A percentile compares a stretch with the other conserved stretches of the same genome.
These are phyloP conservation scores for Pleoardoris graminearum DNA, from an alignment of 2,329 filamentous ascomycete species.

Conservation along the genomic window DNA sequence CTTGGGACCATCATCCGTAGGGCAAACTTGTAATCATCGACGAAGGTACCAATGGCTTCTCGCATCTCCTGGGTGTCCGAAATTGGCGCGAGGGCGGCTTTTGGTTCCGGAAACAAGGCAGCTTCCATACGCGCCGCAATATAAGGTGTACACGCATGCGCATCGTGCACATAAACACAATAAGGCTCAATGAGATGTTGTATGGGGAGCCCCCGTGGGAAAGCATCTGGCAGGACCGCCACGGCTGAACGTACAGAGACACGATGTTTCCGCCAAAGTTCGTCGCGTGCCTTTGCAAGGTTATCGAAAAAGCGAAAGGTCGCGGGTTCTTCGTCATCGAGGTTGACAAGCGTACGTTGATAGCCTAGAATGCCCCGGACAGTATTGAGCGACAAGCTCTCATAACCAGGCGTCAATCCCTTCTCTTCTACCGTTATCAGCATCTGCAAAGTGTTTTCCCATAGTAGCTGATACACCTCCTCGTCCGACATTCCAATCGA, in stretches of 20 bases:
- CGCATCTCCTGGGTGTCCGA: conserved; percentile 26
- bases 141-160: conserved; percentile 28
- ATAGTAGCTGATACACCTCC: conserved; percentile 23
- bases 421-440: conserved; percentile 28
- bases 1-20: conserved; percentile 29
- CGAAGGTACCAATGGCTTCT: conserved; percentile 36
- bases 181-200: conserved; percentile 34
- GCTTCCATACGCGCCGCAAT: conserved; percentile 25
- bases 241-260: conserved; percentile 24
- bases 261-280: conserved; percentile 37
- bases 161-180: conserved; percentile 5
- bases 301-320: conserved; percentile 42
- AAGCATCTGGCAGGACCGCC: conserved; percentile 29
- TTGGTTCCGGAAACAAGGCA: conserved; percentile 26
- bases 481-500: conserved; percentile 14
- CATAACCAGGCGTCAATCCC: conserved; percentile 18
- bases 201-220: conserved; percentile 41
- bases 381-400: conserved; percentile 14
- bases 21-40: conserved; percentile 40
- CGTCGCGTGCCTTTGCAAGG: conserved; percentile 38
- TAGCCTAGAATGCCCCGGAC: conserved; percentile 17
- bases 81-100: conserved; percentile 19
- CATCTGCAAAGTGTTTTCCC: conserved; percentile 25
- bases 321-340: conserved; percentile 17
- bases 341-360: not conserved